These are phyloP conservation scores for Xylaria acuta DNA, from an alignment of 495 filamentous ascomycete genomes.

Conservation along the genomic window DNA sequence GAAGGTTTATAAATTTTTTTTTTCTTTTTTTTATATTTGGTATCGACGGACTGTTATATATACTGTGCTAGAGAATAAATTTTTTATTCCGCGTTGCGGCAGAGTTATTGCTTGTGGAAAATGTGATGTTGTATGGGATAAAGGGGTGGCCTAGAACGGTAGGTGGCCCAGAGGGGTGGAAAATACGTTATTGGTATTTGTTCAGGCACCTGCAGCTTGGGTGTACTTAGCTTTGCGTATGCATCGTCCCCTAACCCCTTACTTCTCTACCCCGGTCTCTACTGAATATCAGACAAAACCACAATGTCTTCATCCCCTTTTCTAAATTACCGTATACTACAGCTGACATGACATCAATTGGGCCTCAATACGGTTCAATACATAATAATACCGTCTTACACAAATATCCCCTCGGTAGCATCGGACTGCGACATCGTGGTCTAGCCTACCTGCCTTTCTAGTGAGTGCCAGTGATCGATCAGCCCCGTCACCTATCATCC, in stretches of 20 bases:
- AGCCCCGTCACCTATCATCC: constrained; percentile 4
- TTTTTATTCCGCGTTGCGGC: no score
- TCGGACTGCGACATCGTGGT: constrained; percentile 7
- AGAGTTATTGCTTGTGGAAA: no score
- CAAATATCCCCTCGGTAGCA: constrained; percentile 4
- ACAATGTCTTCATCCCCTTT: not conserved
- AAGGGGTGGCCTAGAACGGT: no score
- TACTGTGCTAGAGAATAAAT: no score
- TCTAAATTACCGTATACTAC: not conserved
- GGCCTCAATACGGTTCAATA: not conserved
- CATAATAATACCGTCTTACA: not conserved
- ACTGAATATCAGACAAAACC: no score
- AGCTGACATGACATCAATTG: constrained; percentile 2
- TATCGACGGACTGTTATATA: no score
- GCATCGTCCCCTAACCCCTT: not conserved
- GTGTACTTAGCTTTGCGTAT: not conserved
- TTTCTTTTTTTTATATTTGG: no score
- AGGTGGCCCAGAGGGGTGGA: no score
- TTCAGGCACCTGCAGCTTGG: not conserved
- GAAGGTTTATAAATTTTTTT: no score
- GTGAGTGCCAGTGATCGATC: constrained; percentile 15
- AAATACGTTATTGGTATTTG: not conserved
- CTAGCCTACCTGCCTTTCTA: constrained; percentile 13
- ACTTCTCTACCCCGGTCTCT: not conserved
- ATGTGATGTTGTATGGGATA: no score